Evolutionary conservation across 1,139 yeast species (phyloP), one percentile per base, ranked within the genome.

Genomic region (Yamadazyma spencermartinsiae): DNA sequence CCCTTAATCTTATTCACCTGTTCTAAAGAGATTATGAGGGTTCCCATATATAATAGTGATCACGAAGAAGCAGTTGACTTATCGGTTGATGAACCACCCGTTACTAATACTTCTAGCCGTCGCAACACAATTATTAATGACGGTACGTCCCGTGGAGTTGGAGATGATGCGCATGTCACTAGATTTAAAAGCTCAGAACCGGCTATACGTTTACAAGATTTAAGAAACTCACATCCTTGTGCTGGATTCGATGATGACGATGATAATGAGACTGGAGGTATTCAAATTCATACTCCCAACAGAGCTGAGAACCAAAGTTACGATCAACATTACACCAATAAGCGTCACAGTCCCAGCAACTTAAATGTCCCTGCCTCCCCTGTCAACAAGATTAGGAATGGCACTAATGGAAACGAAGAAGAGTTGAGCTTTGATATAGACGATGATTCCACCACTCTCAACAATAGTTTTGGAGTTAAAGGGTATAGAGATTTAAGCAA

Each of bases 1-100:
- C 98, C 98, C 7, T 66, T 90, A 48, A 79, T 90, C 34, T 85
- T 81, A 60, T 90, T 90, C 61, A 89, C 97, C 0, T 78, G 88
- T 45, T 76, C 78, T 37, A 82, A 79, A 49, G 65, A 75, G 34
- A 80, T 82, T 42, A 92, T 92, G 98, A 70, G 81, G 34, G 96
- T 89, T 9, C 75, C 76, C 2, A 51, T 69, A n/a, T 62, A 56
- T 35, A 59, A 44, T 4, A 44, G 63, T 16, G 71, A 64, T 62
- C 11, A 30, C 1, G 71, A 60, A 20, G 70, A 60, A 31, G 56
- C 54, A 20, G 39, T 50, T 31, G 59, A 55, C 26, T 51, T 43
- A 10, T 60, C 57, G 9, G 62, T 57, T 18, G 54, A 54, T 16
- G 60, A 51, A 12, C 35, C 37, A 6, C 4, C 19, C 7, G 13